Conservation (phyloP, 2,329 filamentous ascomycete genomes). For the Penicillium sp. region DNA sequence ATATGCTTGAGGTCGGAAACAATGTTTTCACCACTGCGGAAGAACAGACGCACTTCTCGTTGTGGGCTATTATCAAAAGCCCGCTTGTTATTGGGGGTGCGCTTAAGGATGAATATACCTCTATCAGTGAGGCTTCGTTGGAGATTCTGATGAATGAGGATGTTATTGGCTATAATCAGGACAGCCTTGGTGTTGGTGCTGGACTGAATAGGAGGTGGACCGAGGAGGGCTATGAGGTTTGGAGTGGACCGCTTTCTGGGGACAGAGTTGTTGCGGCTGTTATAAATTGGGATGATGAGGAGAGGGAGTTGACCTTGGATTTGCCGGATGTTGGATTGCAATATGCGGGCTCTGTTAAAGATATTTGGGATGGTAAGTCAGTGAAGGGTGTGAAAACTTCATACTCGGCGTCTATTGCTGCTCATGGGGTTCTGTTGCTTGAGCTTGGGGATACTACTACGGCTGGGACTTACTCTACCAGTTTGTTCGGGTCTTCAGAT, state of each 20-base stretch:
- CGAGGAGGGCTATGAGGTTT: constrained; percentile 53
- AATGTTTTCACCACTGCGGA: constrained; percentile 47
- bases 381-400: constrained; percentile 22
- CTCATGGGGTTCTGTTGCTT: constrained; percentile 33
- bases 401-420: constrained; percentile 25
- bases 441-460: constrained; percentile 27
- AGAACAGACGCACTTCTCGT: constrained; percentile 54
- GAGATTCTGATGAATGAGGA: constrained; percentile 52
- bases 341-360: constrained; percentile 33
- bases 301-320: constrained; percentile 45
- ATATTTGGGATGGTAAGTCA: constrained; percentile 30
- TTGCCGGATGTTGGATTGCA: constrained; percentile 44
- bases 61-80: constrained; percentile 56
- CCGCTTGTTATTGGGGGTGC: constrained; percentile 52
- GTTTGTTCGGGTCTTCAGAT: neutral
- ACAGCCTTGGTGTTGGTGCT: constrained; percentile 53
- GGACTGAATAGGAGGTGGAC: constrained; percentile 51
- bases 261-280: constrained; percentile 47
- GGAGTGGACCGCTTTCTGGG: constrained; percentile 50
- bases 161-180: constrained; percentile 60
- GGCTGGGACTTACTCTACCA: constrained; percentile 9
- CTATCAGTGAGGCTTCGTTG: constrained; percentile 44
- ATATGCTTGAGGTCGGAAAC: constrained; percentile 56
- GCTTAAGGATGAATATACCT: constrained; percentile 33
- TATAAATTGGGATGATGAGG: constrained; percentile 52